Conservation (phyloP, 257 asterid species). For the Solanum habrochaites region DNA sequence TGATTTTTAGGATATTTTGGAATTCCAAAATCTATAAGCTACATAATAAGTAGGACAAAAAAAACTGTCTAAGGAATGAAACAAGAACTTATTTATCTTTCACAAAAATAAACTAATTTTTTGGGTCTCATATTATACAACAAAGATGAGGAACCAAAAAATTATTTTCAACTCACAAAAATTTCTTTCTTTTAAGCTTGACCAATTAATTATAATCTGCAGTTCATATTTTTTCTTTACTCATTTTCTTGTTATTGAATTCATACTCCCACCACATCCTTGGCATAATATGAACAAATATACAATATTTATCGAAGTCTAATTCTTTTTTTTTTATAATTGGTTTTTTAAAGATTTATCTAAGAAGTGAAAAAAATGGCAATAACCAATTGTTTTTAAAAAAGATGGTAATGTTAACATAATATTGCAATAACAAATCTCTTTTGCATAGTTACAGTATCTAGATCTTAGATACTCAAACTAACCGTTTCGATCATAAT, state of each 20-base stretch:
- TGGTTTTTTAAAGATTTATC: not conserved
- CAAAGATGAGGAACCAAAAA: too few relatives aligned
- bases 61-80: too few relatives aligned
- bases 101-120: too few relatives aligned
- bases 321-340: not conserved
- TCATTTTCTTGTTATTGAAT: not conserved
- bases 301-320: not conserved
- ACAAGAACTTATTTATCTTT: too few relatives aligned
- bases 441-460: not conserved
- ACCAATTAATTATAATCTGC: too few relatives aligned
- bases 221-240: not conserved
- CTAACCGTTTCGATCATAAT: too few relatives aligned
- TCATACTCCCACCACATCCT: not conserved
- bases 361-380: not conserved
- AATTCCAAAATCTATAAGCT: too few relatives aligned
- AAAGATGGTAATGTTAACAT: not conserved
- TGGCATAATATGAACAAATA: not conserved
- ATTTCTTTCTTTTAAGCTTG: too few relatives aligned
- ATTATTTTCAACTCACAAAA: too few relatives aligned
- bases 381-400: not conserved
- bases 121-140: too few relatives aligned
- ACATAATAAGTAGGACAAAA: too few relatives aligned
- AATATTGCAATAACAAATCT: not conserved
- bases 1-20: too few relatives aligned
- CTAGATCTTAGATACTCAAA: not conserved